phyloP scores from a whole-genome alignment of 768 basidiomycete species.

The Pleurotus tuoliensis region DNA sequence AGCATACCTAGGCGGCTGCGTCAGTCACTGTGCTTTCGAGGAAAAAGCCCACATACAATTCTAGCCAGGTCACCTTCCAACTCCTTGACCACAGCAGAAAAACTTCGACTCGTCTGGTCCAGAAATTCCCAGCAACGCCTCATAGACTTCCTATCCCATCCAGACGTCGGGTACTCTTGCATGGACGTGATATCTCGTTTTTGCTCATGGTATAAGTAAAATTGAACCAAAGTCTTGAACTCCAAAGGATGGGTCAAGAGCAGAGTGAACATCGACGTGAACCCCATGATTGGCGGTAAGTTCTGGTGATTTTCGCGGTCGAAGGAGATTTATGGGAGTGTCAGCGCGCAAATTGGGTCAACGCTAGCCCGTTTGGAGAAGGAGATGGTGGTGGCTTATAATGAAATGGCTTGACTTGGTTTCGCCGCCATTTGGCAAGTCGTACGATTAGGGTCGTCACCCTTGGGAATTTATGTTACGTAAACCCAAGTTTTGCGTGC shows the following conservation, averaged over 20 bases:
- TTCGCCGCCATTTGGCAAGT: neutral
- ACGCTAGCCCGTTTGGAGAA: neutral
- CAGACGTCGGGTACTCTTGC: slow-evolving; percentile 72
- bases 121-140: slow-evolving; percentile 86
- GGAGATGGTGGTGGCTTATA: neutral
- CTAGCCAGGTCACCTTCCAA: slow-evolving; percentile 92
- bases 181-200: slow-evolving; percentile 78
- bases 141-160: slow-evolving; percentile 87
- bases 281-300: slow-evolving; percentile 38
- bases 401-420: neutral
- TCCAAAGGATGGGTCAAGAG: slow-evolving; percentile 80
- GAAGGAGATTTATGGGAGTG: too few relatives aligned
- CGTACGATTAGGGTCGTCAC: neutral
- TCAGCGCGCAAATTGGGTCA: neutral
- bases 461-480: neutral
- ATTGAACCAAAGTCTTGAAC: slow-evolving; percentile 80
- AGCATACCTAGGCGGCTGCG: slow-evolving; percentile 61
- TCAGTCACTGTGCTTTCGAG: neutral
- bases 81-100: slow-evolving; percentile 92
- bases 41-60: slow-evolving; percentile 54
- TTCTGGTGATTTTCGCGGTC: neutral
- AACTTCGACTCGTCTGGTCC: slow-evolving; percentile 86
- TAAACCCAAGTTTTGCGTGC: too few relatives aligned
- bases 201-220: slow-evolving; percentile 75
- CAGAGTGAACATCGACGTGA: slow-evolving; percentile 58